Percentiles rank a stretch among this genome's conserved stretches.
These are phyloP conservation scores for Thermomyces lanuginosus DNA, from an alignment of 2,329 filamentous ascomycete genomes.

Conservation along the genomic window DNA sequence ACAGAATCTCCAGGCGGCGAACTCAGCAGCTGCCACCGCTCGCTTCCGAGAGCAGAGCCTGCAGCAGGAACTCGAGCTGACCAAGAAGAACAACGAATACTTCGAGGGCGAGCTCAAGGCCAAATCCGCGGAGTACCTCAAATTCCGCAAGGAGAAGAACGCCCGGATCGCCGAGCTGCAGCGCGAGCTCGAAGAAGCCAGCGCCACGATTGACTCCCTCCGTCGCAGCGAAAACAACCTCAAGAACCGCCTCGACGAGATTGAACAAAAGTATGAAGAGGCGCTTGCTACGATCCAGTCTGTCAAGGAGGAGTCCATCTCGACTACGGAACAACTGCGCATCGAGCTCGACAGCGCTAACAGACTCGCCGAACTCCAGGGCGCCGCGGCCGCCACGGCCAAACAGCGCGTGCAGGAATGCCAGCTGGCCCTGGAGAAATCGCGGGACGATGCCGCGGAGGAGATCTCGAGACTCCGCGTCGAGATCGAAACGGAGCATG, in stretches of 20 bases:
- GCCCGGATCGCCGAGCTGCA: slow-evolving; percentile 77
- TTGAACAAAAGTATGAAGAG: slow-evolving; percentile 76
- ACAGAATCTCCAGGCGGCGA: slow-evolving; percentile 66
- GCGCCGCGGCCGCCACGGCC: slow-evolving; percentile 42
- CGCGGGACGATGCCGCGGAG: slow-evolving; percentile 46
- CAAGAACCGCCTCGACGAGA: slow-evolving; percentile 63
- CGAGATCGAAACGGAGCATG: slow-evolving; percentile 40
- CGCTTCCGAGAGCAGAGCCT: slow-evolving; percentile 84
- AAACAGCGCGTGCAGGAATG: slow-evolving; percentile 44
- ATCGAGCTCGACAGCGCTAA: slow-evolving; percentile 69
- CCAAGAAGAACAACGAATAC: slow-evolving; percentile 85
- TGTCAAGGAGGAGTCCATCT: slow-evolving; percentile 65
- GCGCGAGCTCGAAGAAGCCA: slow-evolving; percentile 71
- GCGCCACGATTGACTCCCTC: slow-evolving; percentile 57
- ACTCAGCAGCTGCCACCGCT: slow-evolving; percentile 61
- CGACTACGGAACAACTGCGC: slow-evolving; percentile 71
- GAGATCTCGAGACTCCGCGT: slow-evolving; percentile 38
- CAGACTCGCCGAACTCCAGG: slow-evolving; percentile 59
- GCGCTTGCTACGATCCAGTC: slow-evolving; percentile 66
- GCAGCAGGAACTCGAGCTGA: slow-evolving; percentile 75
- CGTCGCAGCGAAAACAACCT: slow-evolving; percentile 66
- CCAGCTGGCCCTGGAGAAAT: slow-evolving; percentile 39
- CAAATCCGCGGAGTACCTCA: slow-evolving; percentile 71
- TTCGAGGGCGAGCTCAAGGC: slow-evolving; percentile 82
- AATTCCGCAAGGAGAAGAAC: slow-evolving; percentile 87